A percentile compares a stretch with the other conserved stretches of the same genome.
Conservation (phyloP, 2,329 filamentous ascomycete species). For the Fonsecaea monophora region DNA sequence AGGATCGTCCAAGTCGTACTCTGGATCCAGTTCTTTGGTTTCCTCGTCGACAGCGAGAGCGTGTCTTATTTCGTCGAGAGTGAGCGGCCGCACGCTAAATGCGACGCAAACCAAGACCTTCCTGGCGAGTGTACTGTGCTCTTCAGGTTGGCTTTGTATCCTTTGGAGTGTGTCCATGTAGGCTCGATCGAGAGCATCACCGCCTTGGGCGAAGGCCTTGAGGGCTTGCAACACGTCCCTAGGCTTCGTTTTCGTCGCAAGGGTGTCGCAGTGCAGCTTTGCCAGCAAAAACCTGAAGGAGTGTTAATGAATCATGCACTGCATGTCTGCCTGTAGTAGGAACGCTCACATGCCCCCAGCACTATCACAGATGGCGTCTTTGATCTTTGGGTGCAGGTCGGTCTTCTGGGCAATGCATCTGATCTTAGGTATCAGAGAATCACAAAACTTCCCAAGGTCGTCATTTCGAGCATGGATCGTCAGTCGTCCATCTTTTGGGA, state of each 20-base stretch:
- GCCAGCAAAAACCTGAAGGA: constrained; percentile 39
- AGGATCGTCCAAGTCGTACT: constrained; percentile 34
- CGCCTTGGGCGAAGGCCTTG: constrained; percentile 29
- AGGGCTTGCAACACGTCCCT: constrained; percentile 36
- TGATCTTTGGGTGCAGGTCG: constrained; percentile 17
- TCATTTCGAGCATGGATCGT: constrained; percentile 14
- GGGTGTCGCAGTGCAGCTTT: constrained; percentile 38
- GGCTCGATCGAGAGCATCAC: constrained; percentile 32
- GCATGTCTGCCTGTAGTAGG: background rate
- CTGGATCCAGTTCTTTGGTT: constrained; percentile 22
- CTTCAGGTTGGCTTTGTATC: constrained; percentile 38
- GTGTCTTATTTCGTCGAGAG: constrained; percentile 39
- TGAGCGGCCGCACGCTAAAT: constrained; percentile 36
- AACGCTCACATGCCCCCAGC: constrained; percentile 25
- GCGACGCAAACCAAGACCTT: constrained; percentile 39
- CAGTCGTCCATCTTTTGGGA: background rate
- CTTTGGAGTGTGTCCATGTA: constrained; percentile 41
- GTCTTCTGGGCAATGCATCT: constrained; percentile 18
- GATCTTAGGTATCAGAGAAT: constrained; percentile 15
- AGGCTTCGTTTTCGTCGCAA: constrained; percentile 34
- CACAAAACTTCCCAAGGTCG: constrained; percentile 20
- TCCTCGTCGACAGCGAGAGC: constrained; percentile 37
- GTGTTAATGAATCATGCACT: background rate
- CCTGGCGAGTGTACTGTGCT: constrained; percentile 38
- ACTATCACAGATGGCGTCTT: constrained; percentile 13